Conservation (phyloP, 75 land plant genomes). For the Selaginella moellendorffii region DNA sequence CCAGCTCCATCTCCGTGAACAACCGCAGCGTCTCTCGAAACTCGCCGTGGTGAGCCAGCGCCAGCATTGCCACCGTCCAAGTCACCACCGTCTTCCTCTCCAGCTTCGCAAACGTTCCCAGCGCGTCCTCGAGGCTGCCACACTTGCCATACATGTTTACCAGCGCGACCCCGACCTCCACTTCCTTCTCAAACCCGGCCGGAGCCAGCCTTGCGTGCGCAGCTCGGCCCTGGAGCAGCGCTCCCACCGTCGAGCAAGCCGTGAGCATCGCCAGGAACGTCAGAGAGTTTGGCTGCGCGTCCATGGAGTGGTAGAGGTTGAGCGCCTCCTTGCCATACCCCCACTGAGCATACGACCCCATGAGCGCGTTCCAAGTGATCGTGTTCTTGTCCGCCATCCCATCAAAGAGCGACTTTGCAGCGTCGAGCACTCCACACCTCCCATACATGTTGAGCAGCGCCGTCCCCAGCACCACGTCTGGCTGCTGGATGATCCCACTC, state of each 20-base stretch:
- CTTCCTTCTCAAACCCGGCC: neutral
- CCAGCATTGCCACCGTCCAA: neutral
- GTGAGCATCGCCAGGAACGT: neutral
- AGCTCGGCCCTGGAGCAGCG: neutral
- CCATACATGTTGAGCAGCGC: constrained; percentile 1
- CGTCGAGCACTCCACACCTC: neutral
- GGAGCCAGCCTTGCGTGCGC: neutral
- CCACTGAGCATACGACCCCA: neutral
- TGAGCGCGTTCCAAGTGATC: neutral
- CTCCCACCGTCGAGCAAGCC: neutral
- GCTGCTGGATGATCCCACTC: neutral
- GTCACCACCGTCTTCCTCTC: neutral
- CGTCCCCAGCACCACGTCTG: neutral
- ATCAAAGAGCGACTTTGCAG: neutral
- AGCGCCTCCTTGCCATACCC: neutral
- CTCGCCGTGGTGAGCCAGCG: neutral
- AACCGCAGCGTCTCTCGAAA: neutral
- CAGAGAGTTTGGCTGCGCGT: neutral
- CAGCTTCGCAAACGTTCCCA: neutral
- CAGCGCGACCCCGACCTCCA: constrained; percentile 6
- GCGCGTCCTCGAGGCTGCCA: neutral
- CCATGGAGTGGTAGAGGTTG: neutral
- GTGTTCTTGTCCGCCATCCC: neutral
- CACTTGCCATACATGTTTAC: constrained; percentile 7
- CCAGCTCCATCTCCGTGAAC: neutral